Evolutionary conservation across 371 early-diverging fungal genomes (phyloP), one percentile per base, ranked within the genome.

Genomic region (Encephalitozoon romaleae): DNA sequence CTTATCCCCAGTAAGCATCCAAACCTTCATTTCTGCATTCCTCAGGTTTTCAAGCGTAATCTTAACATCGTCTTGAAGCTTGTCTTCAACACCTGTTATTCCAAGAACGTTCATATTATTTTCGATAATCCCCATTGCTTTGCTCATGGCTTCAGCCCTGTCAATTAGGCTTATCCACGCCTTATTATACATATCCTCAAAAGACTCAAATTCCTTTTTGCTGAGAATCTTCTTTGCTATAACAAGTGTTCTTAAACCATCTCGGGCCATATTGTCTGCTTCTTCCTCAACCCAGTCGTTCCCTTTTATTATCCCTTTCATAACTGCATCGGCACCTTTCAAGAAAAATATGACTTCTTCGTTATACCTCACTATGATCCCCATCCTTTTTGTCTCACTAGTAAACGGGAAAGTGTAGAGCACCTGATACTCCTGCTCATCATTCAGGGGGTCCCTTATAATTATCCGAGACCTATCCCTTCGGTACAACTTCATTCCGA

Each of bases 1-100:
- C 81, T 98, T 98, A 84, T 98, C 99, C 28, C 99, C 96, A 0
- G 99, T 98, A 67, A 98, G 87, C 96, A 98, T 96, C 99, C 99
- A 98, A 21, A 96, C 90, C 81, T 90, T 91, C 67, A 98, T 81
- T 9, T 94, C 96, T 18, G 99, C 97, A 83, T 95, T 92, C 68
- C 94, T 88, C 76, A 98, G 86, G 21, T 88, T 85, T 84, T 95
- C 95, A 18, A 98, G 81, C 2, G 96, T 95, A 15, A 87, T 86
- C 69, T 90, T 91, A 49, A 97, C 96, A 39, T 90, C 90, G 79
- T 95, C 94, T 76, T 95, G 96, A 51, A 98, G 87, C 80, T 92
- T 93, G 80, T 98, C 99, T 84, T 97, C 98, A 12, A 98, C 95
- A n/a, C 95, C 96, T 0, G 98, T 96, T 52, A 95, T 64, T 2